phyloP scores from a whole-genome alignment of 805 yeast genomes.

The Yamadazyma akitaensis region DNA sequence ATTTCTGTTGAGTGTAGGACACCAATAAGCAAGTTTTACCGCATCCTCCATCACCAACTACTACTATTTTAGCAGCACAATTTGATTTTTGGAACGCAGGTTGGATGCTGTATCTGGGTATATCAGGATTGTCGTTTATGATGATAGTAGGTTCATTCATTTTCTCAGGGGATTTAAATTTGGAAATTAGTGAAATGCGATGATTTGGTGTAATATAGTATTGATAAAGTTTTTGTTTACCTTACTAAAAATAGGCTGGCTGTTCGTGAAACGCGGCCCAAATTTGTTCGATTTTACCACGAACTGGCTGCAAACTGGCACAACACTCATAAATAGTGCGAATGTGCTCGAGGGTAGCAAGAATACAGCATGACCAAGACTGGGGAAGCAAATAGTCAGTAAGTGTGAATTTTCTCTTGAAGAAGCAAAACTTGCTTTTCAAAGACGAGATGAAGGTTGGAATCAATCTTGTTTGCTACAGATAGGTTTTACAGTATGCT shows the following conservation, averaged over 20 bases:
- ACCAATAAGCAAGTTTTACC: conserved; percentile 80
- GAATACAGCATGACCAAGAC: too few species aligned
- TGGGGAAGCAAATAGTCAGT: too few species aligned
- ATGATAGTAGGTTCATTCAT: conserved; percentile 16
- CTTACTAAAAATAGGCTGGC: conserved; percentile 2
- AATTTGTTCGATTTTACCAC: neutral
- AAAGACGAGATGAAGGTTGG: too few species aligned
- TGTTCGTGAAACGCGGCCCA: neutral
- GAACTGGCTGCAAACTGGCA: neutral
- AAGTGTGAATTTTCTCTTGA: too few species aligned
- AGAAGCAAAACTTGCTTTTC: too few species aligned
- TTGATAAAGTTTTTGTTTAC: neutral
- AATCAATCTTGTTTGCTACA: too few species aligned
- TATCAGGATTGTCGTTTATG: conserved; percentile 34
- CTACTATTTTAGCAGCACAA: conserved; percentile 56
- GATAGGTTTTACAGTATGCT: too few species aligned
- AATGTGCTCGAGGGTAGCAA: too few species aligned
- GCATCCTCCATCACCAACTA: conserved; percentile 87
- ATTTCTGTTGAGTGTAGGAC: conserved; percentile 65
- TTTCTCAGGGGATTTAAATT: neutral
- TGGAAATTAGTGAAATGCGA: neutral
- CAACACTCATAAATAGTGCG: too few species aligned
- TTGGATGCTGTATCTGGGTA: conserved; percentile 34
- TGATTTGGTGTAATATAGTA: neutral
- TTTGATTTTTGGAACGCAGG: conserved; percentile 20